A percentile compares a stretch with the other conserved stretches of the same genome.
These are phyloP conservation scores for Phytophthora melonis DNA, from an alignment of 352 stramenopile genomes.

Conservation along the genomic window DNA sequence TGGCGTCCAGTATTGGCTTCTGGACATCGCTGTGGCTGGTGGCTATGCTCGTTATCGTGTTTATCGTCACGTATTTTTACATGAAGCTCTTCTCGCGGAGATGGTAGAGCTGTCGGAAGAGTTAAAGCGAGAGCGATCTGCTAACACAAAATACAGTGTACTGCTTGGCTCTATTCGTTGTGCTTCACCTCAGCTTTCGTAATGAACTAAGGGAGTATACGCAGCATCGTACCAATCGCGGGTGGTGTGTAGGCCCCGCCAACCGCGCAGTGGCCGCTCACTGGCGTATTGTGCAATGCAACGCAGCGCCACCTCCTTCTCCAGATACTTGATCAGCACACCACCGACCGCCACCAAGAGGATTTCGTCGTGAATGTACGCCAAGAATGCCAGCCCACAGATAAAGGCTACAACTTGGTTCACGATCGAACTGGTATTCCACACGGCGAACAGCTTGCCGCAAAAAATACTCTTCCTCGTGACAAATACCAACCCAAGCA, in stretches of 20 bases:
- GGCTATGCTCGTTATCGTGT: constrained; percentile 64
- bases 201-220: constrained; percentile 82
- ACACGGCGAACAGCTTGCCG: constrained; percentile 77
- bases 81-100: constrained; percentile 81
- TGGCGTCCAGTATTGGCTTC: constrained; percentile 77
- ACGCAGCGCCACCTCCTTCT: constrained; percentile 71
- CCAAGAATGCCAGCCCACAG: constrained; percentile 61
- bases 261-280: constrained; percentile 72
- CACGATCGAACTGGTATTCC: constrained; percentile 74
- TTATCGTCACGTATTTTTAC: constrained; percentile 80
- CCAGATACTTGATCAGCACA: constrained; percentile 73
- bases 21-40: constrained; percentile 82
- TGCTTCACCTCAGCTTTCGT: constrained; percentile 55
- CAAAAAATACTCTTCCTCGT: constrained; percentile 79
- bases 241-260: constrained; percentile 83
- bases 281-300: constrained; percentile 84
- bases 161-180: constrained; percentile 18
- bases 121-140: background rate
- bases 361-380: constrained; percentile 81
- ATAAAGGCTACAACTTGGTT: constrained; percentile 77
- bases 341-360: constrained; percentile 60
- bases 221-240: constrained; percentile 90
- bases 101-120: constrained; percentile 35
- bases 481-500: constrained; percentile 79
- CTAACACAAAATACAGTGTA: constrained; percentile 27